These are phyloP conservation scores for Graphilbum fragrans DNA, from an alignment of 2,329 filamentous ascomycete species.

Conservation along the genomic window DNA sequence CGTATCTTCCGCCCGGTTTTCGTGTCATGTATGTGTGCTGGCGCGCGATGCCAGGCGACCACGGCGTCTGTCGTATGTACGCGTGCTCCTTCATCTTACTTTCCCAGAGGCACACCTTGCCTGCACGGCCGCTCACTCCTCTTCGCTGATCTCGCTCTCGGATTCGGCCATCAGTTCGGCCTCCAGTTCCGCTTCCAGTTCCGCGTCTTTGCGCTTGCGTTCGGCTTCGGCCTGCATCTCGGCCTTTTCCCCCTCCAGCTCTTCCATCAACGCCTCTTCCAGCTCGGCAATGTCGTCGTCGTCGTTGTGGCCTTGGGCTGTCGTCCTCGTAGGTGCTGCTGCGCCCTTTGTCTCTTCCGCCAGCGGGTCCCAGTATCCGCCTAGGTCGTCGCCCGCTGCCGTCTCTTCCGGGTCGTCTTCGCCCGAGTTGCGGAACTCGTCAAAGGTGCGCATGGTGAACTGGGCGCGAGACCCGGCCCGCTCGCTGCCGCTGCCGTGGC, in stretches of 20 bases:
- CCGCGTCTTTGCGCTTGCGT: constrained; percentile 20
- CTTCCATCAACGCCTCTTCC: constrained; percentile 7
- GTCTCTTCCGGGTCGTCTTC: constrained; percentile 16
- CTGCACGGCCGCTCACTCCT: too few relatives aligned
- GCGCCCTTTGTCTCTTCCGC: background rate
- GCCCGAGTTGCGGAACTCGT: constrained; percentile 6
- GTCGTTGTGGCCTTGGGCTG: constrained; percentile 6
- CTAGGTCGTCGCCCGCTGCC: constrained; percentile 13
- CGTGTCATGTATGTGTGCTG: too few relatives aligned
- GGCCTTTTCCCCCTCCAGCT: constrained; percentile 8
- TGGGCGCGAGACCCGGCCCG: background rate
- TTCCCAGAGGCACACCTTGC: too few relatives aligned
- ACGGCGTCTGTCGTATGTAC: too few relatives aligned
- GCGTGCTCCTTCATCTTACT: too few relatives aligned
- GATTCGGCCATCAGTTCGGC: constrained; percentile 43
- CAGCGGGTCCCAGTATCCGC: constrained; percentile 8
- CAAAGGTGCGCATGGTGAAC: constrained; percentile 11
- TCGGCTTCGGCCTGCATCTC: constrained; percentile 1
- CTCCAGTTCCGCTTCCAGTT: constrained; percentile 43
- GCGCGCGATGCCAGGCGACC: too few relatives aligned
- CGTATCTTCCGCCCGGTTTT: too few relatives aligned
- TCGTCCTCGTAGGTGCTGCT: background rate
- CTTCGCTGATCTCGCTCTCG: constrained; percentile 56
- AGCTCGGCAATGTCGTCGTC: constrained; percentile 15
- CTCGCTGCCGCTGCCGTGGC: constrained; percentile 17